phyloP scores from a whole-genome alignment of 768 basidiomycete species.

The Lactarius pseudohatsudake region DNA sequence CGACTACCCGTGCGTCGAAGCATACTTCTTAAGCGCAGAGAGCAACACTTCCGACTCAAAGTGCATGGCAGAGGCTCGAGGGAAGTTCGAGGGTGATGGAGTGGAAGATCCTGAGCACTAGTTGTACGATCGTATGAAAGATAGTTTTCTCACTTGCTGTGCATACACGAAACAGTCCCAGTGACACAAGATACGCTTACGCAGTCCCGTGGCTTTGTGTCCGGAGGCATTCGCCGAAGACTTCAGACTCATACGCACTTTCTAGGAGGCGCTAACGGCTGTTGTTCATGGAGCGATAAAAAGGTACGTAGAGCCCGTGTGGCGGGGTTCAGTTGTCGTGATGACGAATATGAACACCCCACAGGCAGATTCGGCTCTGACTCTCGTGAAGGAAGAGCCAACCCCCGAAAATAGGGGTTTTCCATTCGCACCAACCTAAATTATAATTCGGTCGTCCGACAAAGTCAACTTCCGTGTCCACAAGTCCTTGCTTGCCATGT shows the following conservation, averaged over 20 bases:
- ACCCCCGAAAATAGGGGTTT: background rate
- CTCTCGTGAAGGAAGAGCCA: constrained; percentile 2
- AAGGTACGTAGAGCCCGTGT: background rate
- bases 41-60: too few species aligned
- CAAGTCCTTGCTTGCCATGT: constrained; percentile 1
- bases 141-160: too few species aligned
- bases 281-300: background rate
- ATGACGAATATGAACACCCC: background rate
- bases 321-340: too few species aligned
- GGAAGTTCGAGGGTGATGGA: background rate
- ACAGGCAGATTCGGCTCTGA: constrained; percentile 9
- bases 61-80: background rate
- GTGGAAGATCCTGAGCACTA: background rate
- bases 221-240: too few species aligned
- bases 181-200: too few species aligned
- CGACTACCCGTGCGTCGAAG: background rate
- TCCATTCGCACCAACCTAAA: background rate
- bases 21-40: background rate
- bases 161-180: too few species aligned
- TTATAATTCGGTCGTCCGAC: constrained; percentile 9
- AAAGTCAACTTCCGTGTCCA: constrained; percentile 6
- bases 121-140: too few species aligned
- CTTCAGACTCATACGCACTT: background rate
- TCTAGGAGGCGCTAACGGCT: constrained; percentile 1
- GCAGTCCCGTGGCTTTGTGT: too few species aligned